A percentile compares a stretch with the other conserved stretches of the same genome.
Evolutionary conservation across 179 eudicot species (phyloP).

Genomic region (Heliamphora pulchella): DNA sequence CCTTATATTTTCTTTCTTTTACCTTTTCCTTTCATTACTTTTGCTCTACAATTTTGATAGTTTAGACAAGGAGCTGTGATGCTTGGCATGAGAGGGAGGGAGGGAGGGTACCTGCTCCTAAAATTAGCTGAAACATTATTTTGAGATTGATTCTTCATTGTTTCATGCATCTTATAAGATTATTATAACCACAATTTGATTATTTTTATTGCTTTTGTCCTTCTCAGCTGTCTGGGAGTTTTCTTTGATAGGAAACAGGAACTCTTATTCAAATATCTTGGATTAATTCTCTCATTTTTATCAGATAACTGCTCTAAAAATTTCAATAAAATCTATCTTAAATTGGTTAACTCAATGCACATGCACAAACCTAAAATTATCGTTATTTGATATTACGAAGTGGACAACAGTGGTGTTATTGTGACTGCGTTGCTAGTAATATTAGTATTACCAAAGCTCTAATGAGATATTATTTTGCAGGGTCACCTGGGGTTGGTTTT

Average conservation of each 20-base stretch:
- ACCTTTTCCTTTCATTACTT: neutral
- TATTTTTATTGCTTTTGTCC: neutral
- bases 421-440: neutral
- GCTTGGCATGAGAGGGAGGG: neutral
- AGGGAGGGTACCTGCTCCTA: neutral
- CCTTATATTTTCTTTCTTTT: neutral
- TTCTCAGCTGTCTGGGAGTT: neutral
- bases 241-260: neutral
- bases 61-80: neutral
- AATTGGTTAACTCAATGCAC: neutral
- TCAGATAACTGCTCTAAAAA: neutral
- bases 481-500: slow-evolving; percentile 43
- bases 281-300: neutral
- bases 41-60: neutral
- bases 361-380: neutral
- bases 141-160: neutral
- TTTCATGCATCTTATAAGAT: neutral
- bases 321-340: neutral
- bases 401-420: neutral
- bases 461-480: slow-evolving; percentile 24
- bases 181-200: neutral
- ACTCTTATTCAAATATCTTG: neutral
- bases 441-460: neutral
- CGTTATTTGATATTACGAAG: neutral
- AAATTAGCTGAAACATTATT: slow-evolving; percentile 3